Conservation (phyloP, 305 asterid genomes). For the Fraxinus ornus region DNA sequence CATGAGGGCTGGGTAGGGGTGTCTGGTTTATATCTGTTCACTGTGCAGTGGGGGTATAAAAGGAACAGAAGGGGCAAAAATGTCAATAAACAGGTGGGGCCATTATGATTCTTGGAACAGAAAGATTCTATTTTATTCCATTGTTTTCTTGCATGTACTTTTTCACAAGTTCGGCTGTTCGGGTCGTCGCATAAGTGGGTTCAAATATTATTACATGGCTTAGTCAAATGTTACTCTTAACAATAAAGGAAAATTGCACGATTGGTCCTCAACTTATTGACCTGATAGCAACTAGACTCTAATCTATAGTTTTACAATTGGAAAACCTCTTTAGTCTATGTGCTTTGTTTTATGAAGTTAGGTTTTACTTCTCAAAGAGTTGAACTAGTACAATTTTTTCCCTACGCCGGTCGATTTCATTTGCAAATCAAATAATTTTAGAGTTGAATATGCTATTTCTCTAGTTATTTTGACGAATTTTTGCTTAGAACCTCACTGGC, state of each 20-base stretch:
- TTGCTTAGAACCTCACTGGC: not conserved
- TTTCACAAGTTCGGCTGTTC: conserved; percentile 36
- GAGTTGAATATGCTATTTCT: not conserved
- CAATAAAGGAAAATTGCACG: not conserved
- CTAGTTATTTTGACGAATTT: not conserved
- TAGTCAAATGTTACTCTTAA: conserved; percentile 5
- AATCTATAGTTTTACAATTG: not conserved
- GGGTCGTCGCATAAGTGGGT: conserved; percentile 43
- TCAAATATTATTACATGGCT: conserved; percentile 13
- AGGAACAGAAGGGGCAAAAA: conserved; percentile 32
- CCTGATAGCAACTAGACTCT: not conserved
- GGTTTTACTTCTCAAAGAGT: not conserved
- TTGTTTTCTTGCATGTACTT: not conserved
- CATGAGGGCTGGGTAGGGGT: conserved; percentile 11
- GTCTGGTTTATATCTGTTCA: conserved; percentile 27
- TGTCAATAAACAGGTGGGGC: conserved; percentile 20
- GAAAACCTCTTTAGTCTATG: not conserved
- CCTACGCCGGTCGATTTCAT: not conserved
- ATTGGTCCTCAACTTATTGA: not conserved
- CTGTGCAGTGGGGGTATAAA: conserved; percentile 14
- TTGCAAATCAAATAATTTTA: not conserved
- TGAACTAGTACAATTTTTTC: not conserved
- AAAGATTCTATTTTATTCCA: conserved; percentile 36
- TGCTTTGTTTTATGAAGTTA: not conserved
- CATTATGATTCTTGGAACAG: conserved; percentile 14